Conservation (phyloP, 495 filamentous ascomycete genomes). For the Parmelia sp. region DNA sequence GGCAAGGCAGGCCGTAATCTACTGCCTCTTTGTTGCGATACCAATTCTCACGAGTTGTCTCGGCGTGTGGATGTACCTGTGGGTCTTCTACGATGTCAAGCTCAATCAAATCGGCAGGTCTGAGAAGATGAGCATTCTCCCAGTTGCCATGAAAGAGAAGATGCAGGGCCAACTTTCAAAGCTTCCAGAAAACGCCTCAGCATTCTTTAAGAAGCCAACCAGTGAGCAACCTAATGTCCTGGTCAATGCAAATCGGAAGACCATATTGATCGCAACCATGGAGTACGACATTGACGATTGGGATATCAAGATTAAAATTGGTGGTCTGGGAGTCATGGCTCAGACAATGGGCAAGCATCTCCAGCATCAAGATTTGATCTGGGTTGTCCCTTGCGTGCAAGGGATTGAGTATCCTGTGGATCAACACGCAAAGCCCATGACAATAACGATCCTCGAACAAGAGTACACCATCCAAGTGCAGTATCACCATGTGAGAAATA, state of each 20-base stretch:
- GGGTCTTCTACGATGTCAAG: constrained; percentile 47
- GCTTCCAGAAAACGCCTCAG: constrained; percentile 15
- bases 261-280: constrained; percentile 46
- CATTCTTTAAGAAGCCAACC: constrained; percentile 15
- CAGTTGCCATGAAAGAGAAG: constrained; percentile 21
- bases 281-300: constrained; percentile 48
- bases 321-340: constrained; percentile 47
- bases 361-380: constrained; percentile 45
- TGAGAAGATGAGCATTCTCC: constrained; percentile 25
- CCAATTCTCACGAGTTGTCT: constrained; percentile 37
- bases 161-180: constrained; percentile 9
- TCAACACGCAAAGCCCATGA: constrained; percentile 39
- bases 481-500: constrained; percentile 45
- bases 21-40: constrained; percentile 40
- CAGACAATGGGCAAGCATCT: constrained; percentile 46
- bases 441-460: constrained; percentile 39
- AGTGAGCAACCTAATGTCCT: constrained; percentile 19
- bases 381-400: constrained; percentile 48
- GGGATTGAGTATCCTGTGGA: constrained; percentile 45
- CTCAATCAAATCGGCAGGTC: constrained; percentile 42
- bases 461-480: constrained; percentile 40
- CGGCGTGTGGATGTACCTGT: constrained; percentile 41
- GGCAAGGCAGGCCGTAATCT: constrained; percentile 38
- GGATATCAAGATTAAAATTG: constrained; percentile 47
- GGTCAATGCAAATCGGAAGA: constrained; percentile 21